phyloP scores from a whole-genome alignment of 1,284 basidiomycete genomes.

The Cerioporus squamosus region DNA sequence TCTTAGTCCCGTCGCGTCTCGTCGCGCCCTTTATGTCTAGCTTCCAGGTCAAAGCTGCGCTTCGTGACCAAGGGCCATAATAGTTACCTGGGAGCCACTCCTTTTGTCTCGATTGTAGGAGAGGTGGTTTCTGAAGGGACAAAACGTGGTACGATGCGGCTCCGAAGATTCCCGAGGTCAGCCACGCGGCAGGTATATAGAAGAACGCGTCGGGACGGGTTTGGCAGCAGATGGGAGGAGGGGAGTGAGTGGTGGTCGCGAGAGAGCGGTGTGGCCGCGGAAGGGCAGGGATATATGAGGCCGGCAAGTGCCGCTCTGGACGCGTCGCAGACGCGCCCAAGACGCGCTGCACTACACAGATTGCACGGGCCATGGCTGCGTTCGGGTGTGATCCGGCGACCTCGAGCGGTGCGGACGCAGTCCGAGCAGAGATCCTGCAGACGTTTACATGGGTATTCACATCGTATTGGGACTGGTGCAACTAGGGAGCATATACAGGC shows the following conservation, averaged over 20 bases:
- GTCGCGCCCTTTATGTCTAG: no score
- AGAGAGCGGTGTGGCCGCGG: conserved; percentile 15
- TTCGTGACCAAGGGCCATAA: no score
- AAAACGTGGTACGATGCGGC: no score
- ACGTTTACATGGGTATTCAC: conserved; percentile 9
- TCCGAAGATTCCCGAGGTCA: not conserved
- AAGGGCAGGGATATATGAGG: conserved; percentile 15
- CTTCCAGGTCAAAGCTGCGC: no score
- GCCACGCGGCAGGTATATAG: not conserved
- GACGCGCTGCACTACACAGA: conserved; percentile 5
- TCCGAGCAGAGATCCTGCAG: not conserved
- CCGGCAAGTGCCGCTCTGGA: conserved; percentile 23
- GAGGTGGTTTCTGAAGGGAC: no score
- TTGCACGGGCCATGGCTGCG: not conserved
- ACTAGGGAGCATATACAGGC: conserved; percentile 10
- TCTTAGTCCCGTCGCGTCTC: no score
- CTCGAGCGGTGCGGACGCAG: not conserved
- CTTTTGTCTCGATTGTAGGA: no score
- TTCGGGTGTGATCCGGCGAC: conserved; percentile 3
- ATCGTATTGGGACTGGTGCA: conserved; percentile 3
- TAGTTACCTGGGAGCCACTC: no score
- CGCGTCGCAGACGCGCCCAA: conserved; percentile 21
- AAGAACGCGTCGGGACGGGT: not conserved
- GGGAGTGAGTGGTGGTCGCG: conserved; percentile 7
- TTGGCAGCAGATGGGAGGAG: not conserved